phyloP scores from a whole-genome alignment of 2,329 filamentous ascomycete species.

The Fusarium chlamydosporum region DNA sequence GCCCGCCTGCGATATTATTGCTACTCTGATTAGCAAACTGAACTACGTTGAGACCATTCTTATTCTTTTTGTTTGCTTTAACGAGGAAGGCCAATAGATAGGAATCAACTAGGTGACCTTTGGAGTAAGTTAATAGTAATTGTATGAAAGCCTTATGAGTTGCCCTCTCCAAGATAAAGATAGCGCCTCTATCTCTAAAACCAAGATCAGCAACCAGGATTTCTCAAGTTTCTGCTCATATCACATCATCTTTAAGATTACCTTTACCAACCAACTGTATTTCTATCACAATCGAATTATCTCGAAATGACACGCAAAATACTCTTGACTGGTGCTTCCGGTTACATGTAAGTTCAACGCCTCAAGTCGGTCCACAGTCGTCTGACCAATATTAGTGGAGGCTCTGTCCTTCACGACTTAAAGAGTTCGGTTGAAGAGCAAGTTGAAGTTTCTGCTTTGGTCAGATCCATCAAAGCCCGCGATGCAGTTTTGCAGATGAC shows the following conservation, averaged over 20 bases:
- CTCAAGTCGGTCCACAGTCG: neutral
- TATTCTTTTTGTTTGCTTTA: neutral
- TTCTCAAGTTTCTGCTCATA: neutral
- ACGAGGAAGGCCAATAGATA: neutral
- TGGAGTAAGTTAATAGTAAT: neutral
- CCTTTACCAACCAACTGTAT: neutral
- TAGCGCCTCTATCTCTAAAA: neutral
- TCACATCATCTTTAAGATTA: neutral
- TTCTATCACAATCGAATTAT: neutral
- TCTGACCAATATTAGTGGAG: neutral
- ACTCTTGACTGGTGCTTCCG: neutral
- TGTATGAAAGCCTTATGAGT: neutral
- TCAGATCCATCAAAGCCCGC: neutral
- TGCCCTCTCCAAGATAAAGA: neutral
- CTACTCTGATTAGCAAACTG: neutral
- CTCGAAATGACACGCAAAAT: neutral
- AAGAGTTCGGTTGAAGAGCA: neutral
- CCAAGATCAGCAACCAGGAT: neutral
- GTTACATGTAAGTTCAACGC: neutral
- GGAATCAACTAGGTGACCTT: neutral
- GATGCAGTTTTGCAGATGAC: neutral
- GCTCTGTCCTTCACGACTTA: neutral
- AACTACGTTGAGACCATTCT: neutral
- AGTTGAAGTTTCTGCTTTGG: neutral
- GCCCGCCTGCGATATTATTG: neutral